Percentiles rank a stretch among this genome's conserved stretches.
Evolutionary conservation across 352 stramenopile genomes (phyloP).

Genomic region (Phytophthora idaei): DNA sequence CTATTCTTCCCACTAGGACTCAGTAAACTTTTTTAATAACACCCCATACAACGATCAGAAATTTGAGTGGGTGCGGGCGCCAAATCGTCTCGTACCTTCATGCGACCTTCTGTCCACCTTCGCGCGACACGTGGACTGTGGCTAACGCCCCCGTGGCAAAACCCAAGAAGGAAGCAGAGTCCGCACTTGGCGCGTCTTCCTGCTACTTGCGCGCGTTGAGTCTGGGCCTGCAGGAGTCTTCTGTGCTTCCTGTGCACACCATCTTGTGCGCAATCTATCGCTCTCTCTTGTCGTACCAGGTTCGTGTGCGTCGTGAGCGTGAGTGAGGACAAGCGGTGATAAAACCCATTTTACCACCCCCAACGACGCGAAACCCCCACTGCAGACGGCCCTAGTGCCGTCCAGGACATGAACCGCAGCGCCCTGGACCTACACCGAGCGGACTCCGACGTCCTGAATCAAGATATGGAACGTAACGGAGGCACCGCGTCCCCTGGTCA

Average conservation of each 20-base stretch:
- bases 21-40: no score
- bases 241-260: neutral
- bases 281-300: conserved; percentile 11
- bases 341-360: neutral
- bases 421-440: conserved; percentile 23
- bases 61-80: no score
- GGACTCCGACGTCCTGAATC: conserved; percentile 16
- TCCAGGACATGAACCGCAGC: conserved; percentile 26
- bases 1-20: no score
- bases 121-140: neutral
- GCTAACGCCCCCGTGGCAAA: neutral
- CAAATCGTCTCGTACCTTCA: neutral
- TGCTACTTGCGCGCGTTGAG: conserved; percentile 1
- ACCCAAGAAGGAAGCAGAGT: conserved; percentile 11
- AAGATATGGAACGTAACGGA: conserved; percentile 24
- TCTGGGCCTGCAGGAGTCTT: conserved; percentile 15
- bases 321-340: neutral
- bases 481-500: conserved; percentile 14
- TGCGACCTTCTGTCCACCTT: conserved; percentile 8
- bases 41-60: no score
- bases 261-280: conserved; percentile 5
- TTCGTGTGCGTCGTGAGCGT: neutral
- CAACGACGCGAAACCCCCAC: neutral
- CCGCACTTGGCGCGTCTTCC: conserved; percentile 5
- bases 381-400: neutral